phyloP scores from a whole-genome alignment of 1,139 yeast species.

The Yamadazyma sp. region DNA sequence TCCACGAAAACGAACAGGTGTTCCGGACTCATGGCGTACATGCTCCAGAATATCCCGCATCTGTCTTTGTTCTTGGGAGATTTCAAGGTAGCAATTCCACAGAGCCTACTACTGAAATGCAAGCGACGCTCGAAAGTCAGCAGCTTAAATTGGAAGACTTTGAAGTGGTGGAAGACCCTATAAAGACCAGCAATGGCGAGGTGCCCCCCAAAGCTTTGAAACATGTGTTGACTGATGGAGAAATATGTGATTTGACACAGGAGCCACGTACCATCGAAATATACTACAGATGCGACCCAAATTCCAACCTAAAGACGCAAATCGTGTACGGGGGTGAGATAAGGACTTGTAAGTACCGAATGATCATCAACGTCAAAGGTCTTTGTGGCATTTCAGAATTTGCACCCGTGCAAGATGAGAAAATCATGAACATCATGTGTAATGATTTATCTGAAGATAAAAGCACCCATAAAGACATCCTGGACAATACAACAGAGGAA shows the following conservation, averaged over 20 bases:
- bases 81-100: constrained; percentile 24
- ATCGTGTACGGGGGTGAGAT: constrained; percentile 56
- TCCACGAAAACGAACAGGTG: constrained; percentile 50
- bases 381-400: constrained; percentile 59
- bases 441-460: constrained; percentile 14
- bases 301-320: constrained; percentile 29
- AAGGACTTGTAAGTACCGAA: constrained; percentile 69
- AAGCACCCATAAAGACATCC: too few relatives aligned
- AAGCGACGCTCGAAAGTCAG: constrained; percentile 20
- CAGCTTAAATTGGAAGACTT: constrained; percentile 12
- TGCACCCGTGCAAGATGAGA: constrained; percentile 36
- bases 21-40: constrained; percentile 55
- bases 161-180: constrained; percentile 14
- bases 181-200: constrained; percentile 15
- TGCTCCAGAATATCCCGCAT: constrained; percentile 37
- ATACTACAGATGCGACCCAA: constrained; percentile 64
- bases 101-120: constrained; percentile 15
- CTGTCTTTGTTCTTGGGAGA: constrained; percentile 47
- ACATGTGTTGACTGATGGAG: constrained; percentile 61
- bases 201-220: constrained; percentile 36
- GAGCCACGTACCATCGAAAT: constrained; percentile 62
- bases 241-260: constrained; percentile 70
- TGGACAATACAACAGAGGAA: too few relatives aligned
- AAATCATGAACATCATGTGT: constrained; percentile 44
- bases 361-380: constrained; percentile 56